Evolutionary conservation across 176 grass and related monocot species (phyloP).

Genomic region (Aegilops tauschii): DNA sequence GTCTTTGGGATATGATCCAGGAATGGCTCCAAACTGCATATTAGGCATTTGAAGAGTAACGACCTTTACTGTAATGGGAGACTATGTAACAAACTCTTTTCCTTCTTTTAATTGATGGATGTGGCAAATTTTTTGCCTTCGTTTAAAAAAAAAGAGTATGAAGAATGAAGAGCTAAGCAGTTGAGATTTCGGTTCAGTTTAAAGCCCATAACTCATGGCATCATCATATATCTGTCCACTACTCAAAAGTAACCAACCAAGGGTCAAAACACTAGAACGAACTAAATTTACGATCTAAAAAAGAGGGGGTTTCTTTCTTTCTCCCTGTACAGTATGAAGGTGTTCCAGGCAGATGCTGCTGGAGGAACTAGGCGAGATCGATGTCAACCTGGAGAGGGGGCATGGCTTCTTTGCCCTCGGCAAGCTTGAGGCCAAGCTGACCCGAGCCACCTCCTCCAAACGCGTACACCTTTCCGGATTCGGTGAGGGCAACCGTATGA

Average conservation of each 20-base stretch:
- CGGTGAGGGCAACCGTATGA: slow-evolving; percentile 50
- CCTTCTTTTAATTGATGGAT: too few species aligned
- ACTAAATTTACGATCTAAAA: not conserved
- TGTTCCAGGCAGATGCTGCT: not conserved
- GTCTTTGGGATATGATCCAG: too few species aligned
- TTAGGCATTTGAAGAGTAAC: too few species aligned
- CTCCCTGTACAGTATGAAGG: not conserved
- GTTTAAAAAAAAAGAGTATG: too few species aligned
- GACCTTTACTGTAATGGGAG: too few species aligned
- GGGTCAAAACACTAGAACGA: not conserved
- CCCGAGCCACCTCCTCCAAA: slow-evolving; percentile 40
- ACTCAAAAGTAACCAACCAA: not conserved
- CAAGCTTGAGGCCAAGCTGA: slow-evolving; percentile 60
- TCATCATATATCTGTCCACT: not conserved
- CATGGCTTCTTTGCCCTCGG: slow-evolving; percentile 12
- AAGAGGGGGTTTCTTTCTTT: not conserved
- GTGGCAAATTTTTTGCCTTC: too few species aligned
- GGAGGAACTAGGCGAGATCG: slow-evolving; percentile 35
- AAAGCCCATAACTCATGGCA: not conserved
- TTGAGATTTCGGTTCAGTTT: not conserved
- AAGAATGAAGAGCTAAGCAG: not conserved
- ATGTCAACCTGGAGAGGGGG: slow-evolving; percentile 24
- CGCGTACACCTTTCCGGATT: slow-evolving; percentile 51
- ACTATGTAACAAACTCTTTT: too few species aligned
- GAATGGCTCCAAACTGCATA: too few species aligned